Evolutionary conservation across 805 yeast genomes (phyloP).

Genomic region (Scheffersomyces coipomensis): DNA sequence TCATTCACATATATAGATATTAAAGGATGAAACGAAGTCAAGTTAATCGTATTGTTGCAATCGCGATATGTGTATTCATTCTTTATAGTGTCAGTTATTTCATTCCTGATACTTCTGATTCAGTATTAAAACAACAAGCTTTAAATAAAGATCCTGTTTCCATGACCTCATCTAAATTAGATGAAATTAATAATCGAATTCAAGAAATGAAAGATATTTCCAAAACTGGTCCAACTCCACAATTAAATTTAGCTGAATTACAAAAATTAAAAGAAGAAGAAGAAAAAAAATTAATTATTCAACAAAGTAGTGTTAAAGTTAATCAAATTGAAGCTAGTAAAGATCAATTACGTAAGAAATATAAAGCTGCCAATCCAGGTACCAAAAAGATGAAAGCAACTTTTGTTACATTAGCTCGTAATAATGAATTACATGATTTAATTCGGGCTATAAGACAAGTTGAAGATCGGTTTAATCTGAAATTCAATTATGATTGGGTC

Average conservation of each 20-base stretch:
- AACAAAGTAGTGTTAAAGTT: too few relatives aligned
- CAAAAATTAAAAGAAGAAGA: background rate
- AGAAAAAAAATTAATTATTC: background rate
- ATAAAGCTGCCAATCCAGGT: too few relatives aligned
- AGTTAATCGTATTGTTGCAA: too few relatives aligned
- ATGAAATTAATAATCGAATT: background rate
- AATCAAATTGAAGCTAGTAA: background rate
- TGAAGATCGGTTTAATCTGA: slow-evolving; percentile 85
- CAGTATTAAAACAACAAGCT: too few relatives aligned
- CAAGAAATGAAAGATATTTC: background rate
- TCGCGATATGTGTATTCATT: too few relatives aligned
- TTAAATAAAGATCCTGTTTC: too few relatives aligned
- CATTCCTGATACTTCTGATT: too few relatives aligned
- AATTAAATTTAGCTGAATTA: background rate
- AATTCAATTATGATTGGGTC: slow-evolving; percentile 91
- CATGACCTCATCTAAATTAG: background rate
- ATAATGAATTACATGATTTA: slow-evolving; percentile 59
- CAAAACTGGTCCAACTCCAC: background rate
- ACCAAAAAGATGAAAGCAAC: slow-evolving; percentile 50
- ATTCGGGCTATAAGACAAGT: slow-evolving; percentile 65
- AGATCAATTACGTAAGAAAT: background rate
- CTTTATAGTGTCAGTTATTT: too few relatives aligned
- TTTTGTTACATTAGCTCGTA: slow-evolving; percentile 75
- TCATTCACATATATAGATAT: too few relatives aligned
- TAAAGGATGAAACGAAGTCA: too few relatives aligned